Percentiles rank a stretch among this genome's conserved stretches.
These are phyloP conservation scores for Cordia subcordata DNA, from an alignment of 257 asterid genomes.

Conservation along the genomic window DNA sequence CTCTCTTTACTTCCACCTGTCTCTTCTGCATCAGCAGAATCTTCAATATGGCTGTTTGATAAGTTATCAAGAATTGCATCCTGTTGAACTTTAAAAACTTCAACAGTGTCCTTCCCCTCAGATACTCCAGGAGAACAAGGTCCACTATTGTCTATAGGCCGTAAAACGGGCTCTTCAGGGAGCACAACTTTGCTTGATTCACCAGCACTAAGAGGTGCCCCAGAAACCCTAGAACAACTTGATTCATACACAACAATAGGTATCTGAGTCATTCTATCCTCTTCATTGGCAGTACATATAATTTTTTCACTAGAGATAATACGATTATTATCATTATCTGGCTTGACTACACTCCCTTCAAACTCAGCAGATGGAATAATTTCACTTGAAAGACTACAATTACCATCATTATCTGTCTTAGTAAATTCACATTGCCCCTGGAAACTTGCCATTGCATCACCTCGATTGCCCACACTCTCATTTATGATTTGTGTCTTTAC, in stretches of 20 bases:
- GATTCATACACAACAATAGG: conserved; percentile 10
- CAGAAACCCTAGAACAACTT: conserved; percentile 19
- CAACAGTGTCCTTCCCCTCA: conserved; percentile 24
- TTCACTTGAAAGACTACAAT: neutral
- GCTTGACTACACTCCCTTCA: neutral
- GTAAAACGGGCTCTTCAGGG: conserved; percentile 18
- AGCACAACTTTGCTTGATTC: conserved; percentile 21
- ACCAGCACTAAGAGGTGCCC: conserved; percentile 14
- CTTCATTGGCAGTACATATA: conserved; percentile 30
- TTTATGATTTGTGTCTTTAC: conserved; percentile 37
- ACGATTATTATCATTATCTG: conserved; percentile 17
- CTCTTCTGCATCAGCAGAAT: conserved; percentile 34
- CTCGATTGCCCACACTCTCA: conserved; percentile 36
- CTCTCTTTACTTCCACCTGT: conserved; percentile 83
- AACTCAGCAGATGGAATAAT: neutral
- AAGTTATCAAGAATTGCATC: conserved; percentile 36
- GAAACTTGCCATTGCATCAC: conserved; percentile 21
- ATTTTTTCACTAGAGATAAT: conserved; percentile 11
- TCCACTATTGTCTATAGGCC: conserved; percentile 23
- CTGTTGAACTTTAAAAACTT: conserved; percentile 24
- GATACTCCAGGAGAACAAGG: conserved; percentile 29
- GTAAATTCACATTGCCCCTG: conserved; percentile 24
- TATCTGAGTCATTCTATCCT: conserved; percentile 5
- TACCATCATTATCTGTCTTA: conserved; percentile 23
- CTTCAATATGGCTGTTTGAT: conserved; percentile 29